phyloP scores from a whole-genome alignment of 1,139 yeast species.

The Groenewaldozyma auringiensis region DNA sequence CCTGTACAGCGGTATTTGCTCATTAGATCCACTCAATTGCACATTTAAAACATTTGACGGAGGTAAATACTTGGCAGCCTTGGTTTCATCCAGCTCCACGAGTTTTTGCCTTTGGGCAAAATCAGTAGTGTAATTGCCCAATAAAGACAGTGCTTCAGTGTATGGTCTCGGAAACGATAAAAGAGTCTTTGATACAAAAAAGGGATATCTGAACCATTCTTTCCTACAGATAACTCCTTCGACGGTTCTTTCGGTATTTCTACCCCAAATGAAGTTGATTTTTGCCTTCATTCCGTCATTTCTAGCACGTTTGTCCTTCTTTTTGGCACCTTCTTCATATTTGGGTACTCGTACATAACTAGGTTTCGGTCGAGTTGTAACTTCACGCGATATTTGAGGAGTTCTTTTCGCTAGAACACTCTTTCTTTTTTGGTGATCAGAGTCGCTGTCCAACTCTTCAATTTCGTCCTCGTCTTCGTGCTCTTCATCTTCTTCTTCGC shows the following conservation, averaged over 20 bases:
- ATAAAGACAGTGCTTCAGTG: background rate
- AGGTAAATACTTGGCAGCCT: background rate
- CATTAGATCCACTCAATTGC: background rate
- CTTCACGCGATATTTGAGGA: conserved; percentile 2
- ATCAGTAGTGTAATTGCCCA: background rate
- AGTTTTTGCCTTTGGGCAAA: background rate
- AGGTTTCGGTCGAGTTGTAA: background rate
- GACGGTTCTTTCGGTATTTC: conserved; percentile 13
- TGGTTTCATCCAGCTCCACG: background rate
- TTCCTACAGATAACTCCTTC: conserved; percentile 16
- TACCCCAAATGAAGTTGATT: conserved; percentile 18
- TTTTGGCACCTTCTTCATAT: background rate
- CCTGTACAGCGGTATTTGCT: background rate
- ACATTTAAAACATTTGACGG: background rate
- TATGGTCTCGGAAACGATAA: conserved; percentile 1
- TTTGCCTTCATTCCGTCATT: conserved; percentile 18
- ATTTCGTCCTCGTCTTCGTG: conserved; percentile 12
- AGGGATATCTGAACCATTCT: conserved; percentile 17
- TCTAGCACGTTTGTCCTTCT: conserved; percentile 4
- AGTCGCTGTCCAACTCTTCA: conserved; percentile 9
- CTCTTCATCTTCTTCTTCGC: conserved; percentile 10
- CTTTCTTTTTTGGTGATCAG: background rate
- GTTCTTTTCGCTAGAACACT: background rate
- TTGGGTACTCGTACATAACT: conserved; percentile 1
- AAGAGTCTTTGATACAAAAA: conserved; percentile 17